These are phyloP conservation scores for Boletus subparvulus DNA, from an alignment of 768 basidiomycete species.

Conservation along the genomic window DNA sequence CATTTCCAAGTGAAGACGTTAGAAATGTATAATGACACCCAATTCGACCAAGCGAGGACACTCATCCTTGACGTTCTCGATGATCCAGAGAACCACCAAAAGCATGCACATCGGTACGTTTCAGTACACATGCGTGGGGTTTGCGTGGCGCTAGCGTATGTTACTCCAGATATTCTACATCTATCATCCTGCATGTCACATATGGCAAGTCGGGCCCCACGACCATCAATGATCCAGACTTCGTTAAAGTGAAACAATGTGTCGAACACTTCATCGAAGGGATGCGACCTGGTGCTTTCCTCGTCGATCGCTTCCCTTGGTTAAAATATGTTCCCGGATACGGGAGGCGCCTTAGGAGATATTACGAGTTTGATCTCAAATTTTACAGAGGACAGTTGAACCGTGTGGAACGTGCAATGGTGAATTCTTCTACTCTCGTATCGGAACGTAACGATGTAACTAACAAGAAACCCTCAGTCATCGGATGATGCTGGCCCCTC, in stretches of 20 bases:
- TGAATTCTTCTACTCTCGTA: constrained; percentile 8
- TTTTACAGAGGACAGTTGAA: constrained; percentile 52
- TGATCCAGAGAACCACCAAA: constrained; percentile 37
- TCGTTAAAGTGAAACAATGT: constrained; percentile 17
- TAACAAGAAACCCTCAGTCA: constrained; percentile 2
- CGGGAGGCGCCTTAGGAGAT: constrained; percentile 48
- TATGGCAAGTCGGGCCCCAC: constrained; percentile 24
- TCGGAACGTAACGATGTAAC: neutral
- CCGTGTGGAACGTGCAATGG: constrained; percentile 45
- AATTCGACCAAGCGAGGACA: constrained; percentile 35
- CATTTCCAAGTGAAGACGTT: constrained; percentile 52
- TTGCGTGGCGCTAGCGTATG: neutral
- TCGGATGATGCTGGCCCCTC: constrained; percentile 22
- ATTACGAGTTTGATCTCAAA: constrained; percentile 49
- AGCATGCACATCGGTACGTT: constrained; percentile 46
- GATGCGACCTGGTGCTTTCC: constrained; percentile 34
- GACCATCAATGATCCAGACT: constrained; percentile 24
- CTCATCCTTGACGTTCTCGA: constrained; percentile 32
- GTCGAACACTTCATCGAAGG: constrained; percentile 28
- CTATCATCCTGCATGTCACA: constrained; percentile 25
- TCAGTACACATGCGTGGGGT: constrained; percentile 14
- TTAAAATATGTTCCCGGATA: constrained; percentile 57
- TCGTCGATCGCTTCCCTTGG: constrained; percentile 37
- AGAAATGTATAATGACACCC: constrained; percentile 42
- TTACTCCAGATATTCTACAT: constrained; percentile 26